A percentile compares a stretch with the other conserved stretches of the same genome.
Conservation (phyloP, 257 asterid genomes). For the Capsicum pubescens region DNA sequence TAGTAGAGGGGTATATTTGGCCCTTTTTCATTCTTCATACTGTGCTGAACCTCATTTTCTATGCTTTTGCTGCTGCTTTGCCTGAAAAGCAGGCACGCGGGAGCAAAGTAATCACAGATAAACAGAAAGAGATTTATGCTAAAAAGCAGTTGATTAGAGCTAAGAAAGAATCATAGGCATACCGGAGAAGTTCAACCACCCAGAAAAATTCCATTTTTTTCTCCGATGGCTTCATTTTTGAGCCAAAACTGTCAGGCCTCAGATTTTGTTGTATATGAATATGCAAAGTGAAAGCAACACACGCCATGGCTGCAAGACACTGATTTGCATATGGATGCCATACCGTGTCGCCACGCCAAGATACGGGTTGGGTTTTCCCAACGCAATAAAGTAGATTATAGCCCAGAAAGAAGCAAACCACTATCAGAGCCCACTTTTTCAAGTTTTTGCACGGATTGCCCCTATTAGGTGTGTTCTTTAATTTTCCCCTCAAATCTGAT, state of each 20-base stretch:
- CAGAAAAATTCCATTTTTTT: not conserved
- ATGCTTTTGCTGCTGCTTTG: conserved; percentile 16
- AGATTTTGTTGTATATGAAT: conserved; percentile 23
- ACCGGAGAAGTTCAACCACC: not conserved
- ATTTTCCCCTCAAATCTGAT: no score
- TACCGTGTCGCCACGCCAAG: conserved; percentile 38
- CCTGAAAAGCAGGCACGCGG: not conserved
- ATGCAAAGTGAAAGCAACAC: conserved; percentile 19
- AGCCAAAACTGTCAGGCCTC: conserved; percentile 25
- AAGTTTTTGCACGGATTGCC: not conserved
- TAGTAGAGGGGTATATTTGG: not conserved
- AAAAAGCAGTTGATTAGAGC: not conserved
- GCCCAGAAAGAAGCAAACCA: conserved; percentile 25
- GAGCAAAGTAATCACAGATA: not conserved
- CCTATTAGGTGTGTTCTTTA: not conserved
- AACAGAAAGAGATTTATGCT: not conserved
- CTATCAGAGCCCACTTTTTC: conserved; percentile 37
- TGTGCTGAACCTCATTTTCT: not conserved
- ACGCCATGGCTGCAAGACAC: conserved; percentile 42
- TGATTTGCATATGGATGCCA: not conserved
- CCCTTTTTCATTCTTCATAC: conserved; percentile 3
- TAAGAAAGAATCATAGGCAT: not conserved
- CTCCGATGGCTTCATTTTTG: not conserved
- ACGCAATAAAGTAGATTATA: not conserved
- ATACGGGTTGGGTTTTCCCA: conserved; percentile 31